phyloP scores from a whole-genome alignment of 2,329 filamentous ascomycete species.

The Verticillium zaregamsianum region DNA sequence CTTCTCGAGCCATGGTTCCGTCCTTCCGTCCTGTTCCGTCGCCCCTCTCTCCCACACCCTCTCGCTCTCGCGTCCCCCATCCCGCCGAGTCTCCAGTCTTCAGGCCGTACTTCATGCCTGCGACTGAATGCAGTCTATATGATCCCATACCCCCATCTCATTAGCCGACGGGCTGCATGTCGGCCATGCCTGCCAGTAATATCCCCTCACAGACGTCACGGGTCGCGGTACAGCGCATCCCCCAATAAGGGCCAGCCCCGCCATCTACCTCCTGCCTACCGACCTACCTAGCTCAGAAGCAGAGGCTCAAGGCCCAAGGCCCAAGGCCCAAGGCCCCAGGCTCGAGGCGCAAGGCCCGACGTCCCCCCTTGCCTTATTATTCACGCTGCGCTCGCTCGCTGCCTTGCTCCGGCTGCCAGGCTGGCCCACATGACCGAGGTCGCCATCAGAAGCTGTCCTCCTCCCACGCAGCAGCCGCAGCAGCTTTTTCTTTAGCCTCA shows the following conservation, averaged over 20 bases:
- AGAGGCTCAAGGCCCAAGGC: background rate
- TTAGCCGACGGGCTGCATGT: background rate
- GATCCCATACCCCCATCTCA: background rate
- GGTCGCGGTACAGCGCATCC: background rate
- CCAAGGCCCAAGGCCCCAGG: background rate
- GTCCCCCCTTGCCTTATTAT: background rate
- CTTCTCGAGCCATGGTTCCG: background rate
- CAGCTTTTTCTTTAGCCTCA: background rate
- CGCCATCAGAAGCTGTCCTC: background rate
- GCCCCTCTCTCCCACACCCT: background rate
- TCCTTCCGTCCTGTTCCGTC: background rate
- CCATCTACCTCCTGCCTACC: background rate
- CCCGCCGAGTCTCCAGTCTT: background rate
- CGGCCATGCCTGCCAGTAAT: background rate
- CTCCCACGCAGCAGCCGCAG: background rate
- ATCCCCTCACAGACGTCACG: background rate
- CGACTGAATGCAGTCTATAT: background rate
- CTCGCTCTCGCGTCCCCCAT: background rate
- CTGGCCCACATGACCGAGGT: background rate
- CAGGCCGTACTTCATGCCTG: background rate
- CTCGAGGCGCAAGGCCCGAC: background rate
- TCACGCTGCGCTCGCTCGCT: background rate
- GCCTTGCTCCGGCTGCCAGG: background rate
- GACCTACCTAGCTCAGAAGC: background rate
- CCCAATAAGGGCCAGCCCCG: background rate